These are phyloP conservation scores for Lagenidium sp. DNA, from an alignment of 352 stramenopile genomes.

Conservation along the genomic window DNA sequence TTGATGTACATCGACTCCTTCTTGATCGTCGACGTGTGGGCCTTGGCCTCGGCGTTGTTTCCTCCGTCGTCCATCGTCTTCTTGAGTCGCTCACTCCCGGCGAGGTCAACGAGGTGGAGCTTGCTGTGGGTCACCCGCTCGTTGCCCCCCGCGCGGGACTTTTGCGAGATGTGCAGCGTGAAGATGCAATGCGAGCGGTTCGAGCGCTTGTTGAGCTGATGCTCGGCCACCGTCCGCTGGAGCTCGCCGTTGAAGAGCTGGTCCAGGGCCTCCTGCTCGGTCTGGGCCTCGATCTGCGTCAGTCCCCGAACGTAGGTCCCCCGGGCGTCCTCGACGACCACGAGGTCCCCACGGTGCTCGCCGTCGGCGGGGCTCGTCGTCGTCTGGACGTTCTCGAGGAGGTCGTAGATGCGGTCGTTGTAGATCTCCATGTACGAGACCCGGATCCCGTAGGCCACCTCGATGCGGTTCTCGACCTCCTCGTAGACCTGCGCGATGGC, in stretches of 20 bases:
- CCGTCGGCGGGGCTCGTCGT: conserved; percentile 1
- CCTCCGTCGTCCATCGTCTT: conserved; percentile 84
- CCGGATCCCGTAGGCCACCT: conserved; percentile 80
- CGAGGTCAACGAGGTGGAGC: conserved; percentile 93
- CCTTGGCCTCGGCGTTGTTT: too few relatives aligned
- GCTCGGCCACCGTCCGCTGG: conserved; percentile 89
- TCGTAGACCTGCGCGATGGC: conserved; percentile 86
- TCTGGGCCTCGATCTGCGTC: conserved; percentile 68
- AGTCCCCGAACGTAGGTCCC: conserved; percentile 86
- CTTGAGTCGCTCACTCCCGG: conserved; percentile 91
- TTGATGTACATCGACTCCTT: conserved; percentile 98
- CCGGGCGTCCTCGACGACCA: conserved; percentile 76
- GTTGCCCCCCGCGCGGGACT: conserved; percentile 57
- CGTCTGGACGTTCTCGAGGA: conserved; percentile 40
- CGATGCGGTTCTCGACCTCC: conserved; percentile 83
- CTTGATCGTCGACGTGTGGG: conserved; percentile 77
- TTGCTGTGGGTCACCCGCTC: conserved; percentile 82
- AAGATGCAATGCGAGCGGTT: conserved; percentile 93
- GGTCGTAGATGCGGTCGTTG: conserved; percentile 92
- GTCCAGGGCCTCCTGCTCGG: conserved; percentile 86
- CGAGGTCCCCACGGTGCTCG: conserved; percentile 34
- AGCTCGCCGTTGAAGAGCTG: conserved; percentile 90
- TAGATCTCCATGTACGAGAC: conserved; percentile 96
- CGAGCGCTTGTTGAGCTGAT: conserved; percentile 92
- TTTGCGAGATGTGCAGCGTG: conserved; percentile 88